Evolutionary conservation across 2,329 filamentous ascomycete species (phyloP), one percentile per base, ranked within the genome.

Genomic region (Calonectria leucothoes): DNA sequence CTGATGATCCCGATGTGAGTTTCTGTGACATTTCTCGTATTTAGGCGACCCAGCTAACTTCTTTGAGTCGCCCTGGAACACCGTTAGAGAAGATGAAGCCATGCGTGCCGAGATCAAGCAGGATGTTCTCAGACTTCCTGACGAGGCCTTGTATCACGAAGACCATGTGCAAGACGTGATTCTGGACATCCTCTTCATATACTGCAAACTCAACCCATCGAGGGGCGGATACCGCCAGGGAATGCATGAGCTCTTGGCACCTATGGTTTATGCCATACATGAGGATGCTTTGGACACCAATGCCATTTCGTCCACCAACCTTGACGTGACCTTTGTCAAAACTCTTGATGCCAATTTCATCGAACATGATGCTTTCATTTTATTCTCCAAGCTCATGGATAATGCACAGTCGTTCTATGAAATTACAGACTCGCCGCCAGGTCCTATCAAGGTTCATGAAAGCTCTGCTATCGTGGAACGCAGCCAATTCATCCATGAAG

Each of bases 201-300:
- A 96, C 85, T 97, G 95, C 86, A 98, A 98, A 84, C 90, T 97
- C 67, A 95, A 98, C 81, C 95, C 95, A 2, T 92, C 93, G 77
- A 89, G 95, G 68, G 95, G 95, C 20, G 95, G 92, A 23, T 99
- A 99, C 82, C 92, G 97, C n/a, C 97, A 99, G 86, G 97, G 97
- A 14, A 99, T 99, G 96, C 97, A 99, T 82, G 97, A 99, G 85
- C 88, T 99, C 52, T 88, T 98, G 17, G 97, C 97, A 0, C 96
- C 97, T 0, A 92, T 99, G 45, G 87, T 98, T 8, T 95, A 95
- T 89, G 94, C 95, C 2, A 87, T 98, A 7, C 92, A 96, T 78
- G 89, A 93, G 78, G 97, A 99, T 85, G 93, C 96, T 8, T 87
- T 98, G 65, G 89, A 94, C 67, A 83, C 84, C 4, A 78, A 81